phyloP scores from a whole-genome alignment of 768 basidiomycete genomes.

The Russula abietina region DNA sequence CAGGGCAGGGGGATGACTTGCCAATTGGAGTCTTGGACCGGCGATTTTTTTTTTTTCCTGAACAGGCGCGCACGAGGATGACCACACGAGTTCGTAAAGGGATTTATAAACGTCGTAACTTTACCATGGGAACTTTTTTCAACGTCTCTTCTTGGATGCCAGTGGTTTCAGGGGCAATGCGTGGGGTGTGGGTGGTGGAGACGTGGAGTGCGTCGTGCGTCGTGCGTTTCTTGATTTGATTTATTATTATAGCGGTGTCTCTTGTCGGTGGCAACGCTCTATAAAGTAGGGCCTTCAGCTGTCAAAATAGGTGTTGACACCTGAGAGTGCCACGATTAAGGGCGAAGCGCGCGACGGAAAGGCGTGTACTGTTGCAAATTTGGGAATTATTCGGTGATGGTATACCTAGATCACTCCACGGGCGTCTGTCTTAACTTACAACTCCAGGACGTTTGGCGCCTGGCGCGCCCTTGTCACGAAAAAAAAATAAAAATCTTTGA shows the following conservation, averaged over 20 bases:
- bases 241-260: too few relatives aligned
- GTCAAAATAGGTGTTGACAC: neutral
- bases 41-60: neutral
- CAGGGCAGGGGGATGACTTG: neutral
- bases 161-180: too few relatives aligned
- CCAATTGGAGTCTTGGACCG: neutral
- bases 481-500: slow-evolving; percentile 1
- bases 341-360: neutral
- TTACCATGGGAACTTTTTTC: too few relatives aligned
- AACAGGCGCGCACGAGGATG: neutral
- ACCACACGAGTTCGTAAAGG: neutral
- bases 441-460: neutral
- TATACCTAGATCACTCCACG: slow-evolving; percentile 7
- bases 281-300: neutral
- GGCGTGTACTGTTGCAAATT: neutral
- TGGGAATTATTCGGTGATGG: neutral
- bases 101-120: neutral
- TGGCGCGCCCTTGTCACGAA: neutral
- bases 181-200: too few relatives aligned
- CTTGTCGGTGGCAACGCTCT: neutral
- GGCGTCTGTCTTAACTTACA: neutral
- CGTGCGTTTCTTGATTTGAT: too few relatives aligned
- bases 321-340: neutral
- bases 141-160: too few relatives aligned
- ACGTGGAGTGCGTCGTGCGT: too few relatives aligned